Conservation (phyloP, 768 basidiomycete species). For the Mycena belliarum region DNA sequence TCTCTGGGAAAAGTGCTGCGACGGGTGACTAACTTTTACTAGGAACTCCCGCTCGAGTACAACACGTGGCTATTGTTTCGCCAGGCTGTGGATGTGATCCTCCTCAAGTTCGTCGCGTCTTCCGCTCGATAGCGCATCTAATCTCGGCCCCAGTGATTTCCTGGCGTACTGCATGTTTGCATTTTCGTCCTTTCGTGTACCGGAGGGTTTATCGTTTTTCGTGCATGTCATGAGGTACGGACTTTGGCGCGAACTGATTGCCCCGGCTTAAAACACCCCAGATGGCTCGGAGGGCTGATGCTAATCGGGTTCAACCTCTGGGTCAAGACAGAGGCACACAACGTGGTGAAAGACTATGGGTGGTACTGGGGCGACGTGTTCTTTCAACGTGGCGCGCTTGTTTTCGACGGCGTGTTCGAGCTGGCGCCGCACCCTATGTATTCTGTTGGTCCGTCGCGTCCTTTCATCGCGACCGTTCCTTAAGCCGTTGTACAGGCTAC, state of each 20-base stretch:
- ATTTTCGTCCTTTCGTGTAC: slow-evolving; percentile 88
- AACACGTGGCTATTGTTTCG: slow-evolving; percentile 97
- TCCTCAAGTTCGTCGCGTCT: slow-evolving; percentile 75
- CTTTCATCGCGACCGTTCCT: slow-evolving; percentile 1
- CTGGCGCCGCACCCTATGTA: slow-evolving; percentile 95
- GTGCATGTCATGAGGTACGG: slow-evolving; percentile 77
- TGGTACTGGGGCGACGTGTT: slow-evolving; percentile 98
- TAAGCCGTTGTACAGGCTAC: slow-evolving; percentile 57
- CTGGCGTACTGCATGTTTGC: slow-evolving; percentile 94
- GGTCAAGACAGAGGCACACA: slow-evolving; percentile 98
- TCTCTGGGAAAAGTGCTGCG: too few species aligned
- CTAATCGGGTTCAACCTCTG: slow-evolving; percentile 95
- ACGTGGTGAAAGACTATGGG: slow-evolving; percentile 96
- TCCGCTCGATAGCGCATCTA: not conserved
- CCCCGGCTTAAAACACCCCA: slow-evolving; percentile 28
- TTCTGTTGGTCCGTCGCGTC: slow-evolving; percentile 60
- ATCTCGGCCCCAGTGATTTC: slow-evolving; percentile 69
- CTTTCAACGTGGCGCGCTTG: slow-evolving; percentile 88
- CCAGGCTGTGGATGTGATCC: slow-evolving; percentile 92
- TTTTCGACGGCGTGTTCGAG: slow-evolving; percentile 98
- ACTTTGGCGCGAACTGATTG: not conserved
- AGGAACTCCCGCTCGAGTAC: slow-evolving; percentile 91
- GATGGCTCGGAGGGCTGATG: slow-evolving; percentile 85
- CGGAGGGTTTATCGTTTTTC: slow-evolving; percentile 67
- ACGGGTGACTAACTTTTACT: too few species aligned